Percentiles rank a stretch among this genome's conserved stretches.
These are phyloP conservation scores for Trichaptum fuscoviolaceum DNA, from an alignment of 768 basidiomycete genomes.

Conservation along the genomic window DNA sequence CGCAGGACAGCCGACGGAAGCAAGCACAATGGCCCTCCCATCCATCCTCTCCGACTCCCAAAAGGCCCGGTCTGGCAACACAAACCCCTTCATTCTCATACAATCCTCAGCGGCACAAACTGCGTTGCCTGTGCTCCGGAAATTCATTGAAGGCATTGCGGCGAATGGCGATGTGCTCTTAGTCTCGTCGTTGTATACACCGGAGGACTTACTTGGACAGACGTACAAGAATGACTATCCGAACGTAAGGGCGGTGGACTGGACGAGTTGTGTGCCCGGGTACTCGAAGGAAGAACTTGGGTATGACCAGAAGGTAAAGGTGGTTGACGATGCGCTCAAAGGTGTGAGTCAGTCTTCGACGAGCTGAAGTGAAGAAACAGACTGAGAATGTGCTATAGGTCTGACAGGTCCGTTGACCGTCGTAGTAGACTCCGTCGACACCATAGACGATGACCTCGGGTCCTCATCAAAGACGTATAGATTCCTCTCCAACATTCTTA, in stretches of 20 bases:
- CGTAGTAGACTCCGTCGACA: constrained; percentile 70
- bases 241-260: constrained; percentile 42
- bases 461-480: constrained; percentile 49
- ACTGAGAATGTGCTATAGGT: not conserved
- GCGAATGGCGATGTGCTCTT: constrained; percentile 28
- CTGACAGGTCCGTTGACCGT: constrained; percentile 47
- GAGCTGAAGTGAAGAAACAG: not conserved
- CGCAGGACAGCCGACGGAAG: no score
- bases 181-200: constrained; percentile 55
- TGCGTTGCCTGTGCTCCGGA: constrained; percentile 48
- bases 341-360: constrained; percentile 18
- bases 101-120: constrained; percentile 60
- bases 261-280: constrained; percentile 44
- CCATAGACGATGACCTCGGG: constrained; percentile 51
- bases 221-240: constrained; percentile 29
- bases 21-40: constrained; percentile 13
- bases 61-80: not conserved
- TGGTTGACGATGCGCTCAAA: constrained; percentile 35
- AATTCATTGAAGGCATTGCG: constrained; percentile 35
- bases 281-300: constrained; percentile 29
- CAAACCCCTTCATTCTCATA: constrained; percentile 45
- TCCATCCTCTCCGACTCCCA: constrained; percentile 22
- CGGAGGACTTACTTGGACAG: constrained; percentile 13
- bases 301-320: not conserved
- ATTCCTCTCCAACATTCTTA: constrained; percentile 44